Evolutionary conservation across 768 basidiomycete species (phyloP).

Genomic region (Lactarius trivialis): DNA sequence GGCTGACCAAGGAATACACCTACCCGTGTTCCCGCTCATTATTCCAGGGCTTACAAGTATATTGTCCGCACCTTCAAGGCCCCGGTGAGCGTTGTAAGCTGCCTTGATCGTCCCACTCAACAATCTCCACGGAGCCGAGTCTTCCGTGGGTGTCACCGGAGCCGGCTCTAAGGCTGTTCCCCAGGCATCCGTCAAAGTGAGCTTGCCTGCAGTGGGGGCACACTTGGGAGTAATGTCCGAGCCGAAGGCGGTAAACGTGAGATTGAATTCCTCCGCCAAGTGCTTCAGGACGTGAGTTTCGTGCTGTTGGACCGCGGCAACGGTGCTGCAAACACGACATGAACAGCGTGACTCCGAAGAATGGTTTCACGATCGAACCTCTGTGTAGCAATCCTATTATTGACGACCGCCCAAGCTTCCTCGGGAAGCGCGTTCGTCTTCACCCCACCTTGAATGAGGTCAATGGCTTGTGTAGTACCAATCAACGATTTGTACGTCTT

Average conservation of each 20-base stretch:
- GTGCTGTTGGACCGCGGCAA: slow-evolving; percentile 29
- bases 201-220: slow-evolving; percentile 31
- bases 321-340: slow-evolving; percentile 25
- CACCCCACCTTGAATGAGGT: slow-evolving; percentile 37
- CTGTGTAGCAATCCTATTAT: slow-evolving; percentile 33
- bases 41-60: slow-evolving; percentile 37
- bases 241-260: slow-evolving; percentile 39
- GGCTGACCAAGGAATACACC: slow-evolving; percentile 1
- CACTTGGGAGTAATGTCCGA: slow-evolving; percentile 25
- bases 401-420: slow-evolving; percentile 32
- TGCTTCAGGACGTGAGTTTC: slow-evolving; percentile 27
- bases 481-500: slow-evolving; percentile 29
- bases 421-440: slow-evolving; percentile 47
- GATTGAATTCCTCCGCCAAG: slow-evolving; percentile 35
- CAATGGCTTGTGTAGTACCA: slow-evolving; percentile 31
- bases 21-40: slow-evolving; percentile 34
- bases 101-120: slow-evolving; percentile 41
- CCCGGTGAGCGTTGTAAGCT: slow-evolving; percentile 31
- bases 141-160: slow-evolving; percentile 37
- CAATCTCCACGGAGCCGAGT: slow-evolving; percentile 34
- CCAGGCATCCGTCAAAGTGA: slow-evolving; percentile 36
- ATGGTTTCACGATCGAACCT: slow-evolving; percentile 18
- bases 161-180: slow-evolving; percentile 34
- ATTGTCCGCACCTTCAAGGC: slow-evolving; percentile 23
- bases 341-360: neutral